Evolutionary conservation across 441 rosid genomes (phyloP).

Genomic region (Lepidium campestre): DNA sequence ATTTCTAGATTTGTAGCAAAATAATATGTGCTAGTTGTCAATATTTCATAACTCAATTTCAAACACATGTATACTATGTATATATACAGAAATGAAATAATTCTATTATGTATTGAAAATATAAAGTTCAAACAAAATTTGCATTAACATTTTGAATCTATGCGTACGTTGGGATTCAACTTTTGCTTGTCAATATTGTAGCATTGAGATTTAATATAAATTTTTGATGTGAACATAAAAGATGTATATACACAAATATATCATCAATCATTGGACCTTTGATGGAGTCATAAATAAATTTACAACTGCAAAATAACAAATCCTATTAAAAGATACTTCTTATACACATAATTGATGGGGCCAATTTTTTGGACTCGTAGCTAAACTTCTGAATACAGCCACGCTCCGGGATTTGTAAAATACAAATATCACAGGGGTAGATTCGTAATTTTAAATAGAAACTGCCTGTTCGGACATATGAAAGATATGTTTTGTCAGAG

Average conservation of each 20-base stretch:
- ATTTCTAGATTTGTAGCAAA: too few species aligned
- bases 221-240: not conserved
- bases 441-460: not conserved
- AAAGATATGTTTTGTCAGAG: constrained; percentile 31
- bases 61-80: too few species aligned
- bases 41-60: too few species aligned
- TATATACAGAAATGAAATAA: too few species aligned
- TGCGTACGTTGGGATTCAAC: too few species aligned
- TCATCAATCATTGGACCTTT: constrained; percentile 14
- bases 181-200: too few species aligned
- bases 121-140: too few species aligned
- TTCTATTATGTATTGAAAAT: too few species aligned
- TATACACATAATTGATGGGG: constrained; percentile 12
- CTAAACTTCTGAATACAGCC: constrained; percentile 17
- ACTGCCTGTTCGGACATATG: constrained; percentile 33
- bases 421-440: constrained; percentile 18
- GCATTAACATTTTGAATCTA: too few species aligned
- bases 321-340: constrained; percentile 6
- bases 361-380: constrained; percentile 11
- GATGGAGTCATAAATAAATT: constrained; percentile 18
- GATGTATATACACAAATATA: not conserved
- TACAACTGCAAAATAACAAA: not conserved
- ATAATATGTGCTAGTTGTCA: too few species aligned
- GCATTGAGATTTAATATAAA: not conserved
- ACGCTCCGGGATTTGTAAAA: constrained; percentile 10